These are phyloP conservation scores for Saccharum officinarum DNA, from an alignment of 176 grass and related monocot species.

Conservation along the genomic window DNA sequence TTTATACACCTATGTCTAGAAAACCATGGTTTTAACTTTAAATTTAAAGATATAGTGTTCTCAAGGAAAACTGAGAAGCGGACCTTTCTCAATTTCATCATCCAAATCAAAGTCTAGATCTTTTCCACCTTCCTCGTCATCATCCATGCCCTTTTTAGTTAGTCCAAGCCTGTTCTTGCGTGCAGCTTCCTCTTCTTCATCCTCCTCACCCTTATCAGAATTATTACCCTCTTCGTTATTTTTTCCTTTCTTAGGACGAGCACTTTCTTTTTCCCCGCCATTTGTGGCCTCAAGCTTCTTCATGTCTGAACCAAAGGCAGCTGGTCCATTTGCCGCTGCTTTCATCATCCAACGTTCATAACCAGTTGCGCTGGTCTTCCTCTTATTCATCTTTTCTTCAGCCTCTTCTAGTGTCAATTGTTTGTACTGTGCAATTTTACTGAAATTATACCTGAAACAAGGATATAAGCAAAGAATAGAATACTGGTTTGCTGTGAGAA, in stretches of 20 bases:
- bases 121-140: slow-evolving; percentile 87
- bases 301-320: slow-evolving; percentile 73
- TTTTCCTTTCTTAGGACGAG: slow-evolving; percentile 72
- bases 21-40: too few species aligned
- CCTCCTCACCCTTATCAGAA: slow-evolving; percentile 67
- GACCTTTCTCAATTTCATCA: slow-evolving; percentile 98
- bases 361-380: slow-evolving; percentile 80
- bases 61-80: neutral
- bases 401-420: slow-evolving; percentile 96
- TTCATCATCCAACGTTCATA: slow-evolving; percentile 99
- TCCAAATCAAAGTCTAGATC: slow-evolving; percentile 88
- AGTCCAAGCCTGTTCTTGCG: slow-evolving; percentile 63
- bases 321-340: slow-evolving; percentile 85
- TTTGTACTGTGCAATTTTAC: slow-evolving; percentile 96
- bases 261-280: slow-evolving; percentile 48
- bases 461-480: too few species aligned
- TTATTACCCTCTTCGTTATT: slow-evolving; percentile 62
- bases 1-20: too few species aligned
- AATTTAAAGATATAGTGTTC: too few species aligned
- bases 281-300: slow-evolving; percentile 56
- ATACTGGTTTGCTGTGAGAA: too few species aligned
- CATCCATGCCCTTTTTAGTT: slow-evolving; percentile 66
- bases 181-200: slow-evolving; percentile 79
- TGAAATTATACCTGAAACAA: slow-evolving; percentile 85
- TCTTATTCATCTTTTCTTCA: slow-evolving; percentile 99